These are phyloP conservation scores for Beauveria australis DNA, from an alignment of 2,329 filamentous ascomycete genomes.

Conservation along the genomic window DNA sequence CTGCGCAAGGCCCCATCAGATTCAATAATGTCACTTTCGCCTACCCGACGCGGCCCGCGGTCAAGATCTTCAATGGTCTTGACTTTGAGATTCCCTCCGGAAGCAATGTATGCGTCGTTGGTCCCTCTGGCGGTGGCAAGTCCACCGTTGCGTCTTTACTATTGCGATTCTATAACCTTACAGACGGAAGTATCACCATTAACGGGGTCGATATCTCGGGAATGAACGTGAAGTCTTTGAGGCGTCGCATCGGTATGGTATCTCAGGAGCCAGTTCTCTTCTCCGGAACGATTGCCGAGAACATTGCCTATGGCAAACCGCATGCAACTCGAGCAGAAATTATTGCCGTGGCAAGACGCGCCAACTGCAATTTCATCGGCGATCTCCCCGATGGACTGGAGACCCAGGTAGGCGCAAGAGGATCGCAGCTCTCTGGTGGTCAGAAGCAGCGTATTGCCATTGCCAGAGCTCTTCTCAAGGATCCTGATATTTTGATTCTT, in stretches of 20 bases:
- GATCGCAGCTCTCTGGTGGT: slow-evolving; percentile 87
- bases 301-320: slow-evolving; percentile 86
- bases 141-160: slow-evolving; percentile 90
- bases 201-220: slow-evolving; percentile 73
- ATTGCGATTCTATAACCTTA: slow-evolving; percentile 84
- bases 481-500: slow-evolving; percentile 92
- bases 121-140: slow-evolving; percentile 92
- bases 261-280: slow-evolving; percentile 92
- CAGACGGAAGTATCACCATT: slow-evolving; percentile 67
- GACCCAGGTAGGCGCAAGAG: slow-evolving; percentile 84
- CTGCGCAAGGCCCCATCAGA: slow-evolving; percentile 79
- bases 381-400: slow-evolving; percentile 95
- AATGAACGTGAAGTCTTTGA: slow-evolving; percentile 90
- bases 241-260: slow-evolving; percentile 89
- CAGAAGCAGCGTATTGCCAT: slow-evolving; percentile 98
- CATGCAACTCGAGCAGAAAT: slow-evolving; percentile 72
- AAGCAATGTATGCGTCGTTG: slow-evolving; percentile 92
- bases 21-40: slow-evolving; percentile 82
- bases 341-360: slow-evolving; percentile 75
- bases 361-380: slow-evolving; percentile 93
- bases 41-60: slow-evolving; percentile 88
- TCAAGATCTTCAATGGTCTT: slow-evolving; percentile 81
- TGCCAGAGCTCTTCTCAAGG: slow-evolving; percentile 85
- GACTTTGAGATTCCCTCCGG: slow-evolving; percentile 88
- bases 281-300: slow-evolving; percentile 75